A percentile compares a stretch with the other conserved stretches of the same genome.
Evolutionary conservation across 495 filamentous ascomycete species (phyloP).

Genomic region (Daldinia decipiens): DNA sequence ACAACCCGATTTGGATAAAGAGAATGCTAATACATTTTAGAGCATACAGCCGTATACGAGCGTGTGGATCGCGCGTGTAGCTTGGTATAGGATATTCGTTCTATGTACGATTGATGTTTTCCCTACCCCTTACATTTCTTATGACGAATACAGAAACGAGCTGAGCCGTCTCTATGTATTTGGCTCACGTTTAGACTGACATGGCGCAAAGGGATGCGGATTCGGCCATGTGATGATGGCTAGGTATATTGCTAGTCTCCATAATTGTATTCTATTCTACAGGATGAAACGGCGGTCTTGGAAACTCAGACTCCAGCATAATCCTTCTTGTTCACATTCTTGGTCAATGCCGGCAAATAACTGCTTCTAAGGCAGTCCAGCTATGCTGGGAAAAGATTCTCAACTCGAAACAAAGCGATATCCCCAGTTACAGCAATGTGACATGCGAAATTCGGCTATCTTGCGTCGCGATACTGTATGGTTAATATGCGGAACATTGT

Average conservation of each 20-base stretch:
- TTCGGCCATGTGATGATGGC: not conserved
- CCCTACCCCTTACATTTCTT: not conserved
- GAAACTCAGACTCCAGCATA: not conserved
- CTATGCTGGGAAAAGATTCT: not conserved
- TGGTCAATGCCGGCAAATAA: not conserved
- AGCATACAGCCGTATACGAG: not conserved
- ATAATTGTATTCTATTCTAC: not conserved
- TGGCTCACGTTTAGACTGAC: not conserved
- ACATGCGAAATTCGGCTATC: not conserved
- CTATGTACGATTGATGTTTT: not conserved
- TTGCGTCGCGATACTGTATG: not conserved
- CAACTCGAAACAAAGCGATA: not conserved
- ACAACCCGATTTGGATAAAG: not conserved
- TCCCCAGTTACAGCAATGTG: not conserved
- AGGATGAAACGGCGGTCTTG: not conserved
- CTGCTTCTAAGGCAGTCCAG: not conserved
- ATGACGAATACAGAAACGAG: not conserved
- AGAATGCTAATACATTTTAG: not conserved
- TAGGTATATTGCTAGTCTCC: not conserved
- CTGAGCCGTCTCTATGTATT: not conserved
- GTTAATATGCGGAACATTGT: not conserved
- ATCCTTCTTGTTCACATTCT: not conserved
- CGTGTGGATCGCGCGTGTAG: not conserved
- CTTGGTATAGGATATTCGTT: not conserved
- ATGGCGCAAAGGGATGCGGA: not conserved